Base-by-base conservation (phyloP, 805 yeast genomes). In the Candida khao-thaluensis region DNA sequence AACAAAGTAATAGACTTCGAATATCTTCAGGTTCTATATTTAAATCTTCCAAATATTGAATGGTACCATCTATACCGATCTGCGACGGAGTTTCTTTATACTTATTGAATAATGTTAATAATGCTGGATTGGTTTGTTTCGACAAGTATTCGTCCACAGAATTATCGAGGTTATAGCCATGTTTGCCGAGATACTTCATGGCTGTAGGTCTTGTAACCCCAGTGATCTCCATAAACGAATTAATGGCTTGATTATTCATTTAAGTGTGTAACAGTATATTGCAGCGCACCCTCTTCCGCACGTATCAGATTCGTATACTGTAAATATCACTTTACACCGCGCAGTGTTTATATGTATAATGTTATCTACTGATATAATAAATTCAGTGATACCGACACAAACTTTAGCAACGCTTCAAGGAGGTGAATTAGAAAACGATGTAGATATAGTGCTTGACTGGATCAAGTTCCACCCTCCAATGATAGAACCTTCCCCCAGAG, bases 41-140 rank as follows among this genome's bases (percentile, higher is more conserved):
- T 33, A 91, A 61, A 50, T 82, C 95, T 11, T 69, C 70, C 16
- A 91, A 64, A 50, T 81, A 86, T 27, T 54, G 48, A 7, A 90
- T 57, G 0, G 96, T 83, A 0, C 96, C 96, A 42, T 87, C 93
- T 7, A 85, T 69, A 17, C 81, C 91, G 26, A 89, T 85, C 1
- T 55, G 60, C 10, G 57, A 54, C 0, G 54, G 55, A 9, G 53
- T 46, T 37, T 61, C 67, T 32, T 47, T 44, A 46, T 66, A 68
- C 35, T 53, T 47, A 24, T 66, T 55, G 46, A 62, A 75, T 1
- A 75, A 15, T 0, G 47, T 49, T 12, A 49, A 49, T 26, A 74
- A 45, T 22, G 48, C 40, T 5, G 51, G 39, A 41, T 47, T 53
- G 7, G 15, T 30, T 30, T 34, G 45, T 21, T 17, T 40, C 5